Percentiles rank a stretch among this genome's conserved stretches.
These are phyloP conservation scores for Pleurotus platypus DNA, from an alignment of 768 basidiomycete species.

Conservation along the genomic window DNA sequence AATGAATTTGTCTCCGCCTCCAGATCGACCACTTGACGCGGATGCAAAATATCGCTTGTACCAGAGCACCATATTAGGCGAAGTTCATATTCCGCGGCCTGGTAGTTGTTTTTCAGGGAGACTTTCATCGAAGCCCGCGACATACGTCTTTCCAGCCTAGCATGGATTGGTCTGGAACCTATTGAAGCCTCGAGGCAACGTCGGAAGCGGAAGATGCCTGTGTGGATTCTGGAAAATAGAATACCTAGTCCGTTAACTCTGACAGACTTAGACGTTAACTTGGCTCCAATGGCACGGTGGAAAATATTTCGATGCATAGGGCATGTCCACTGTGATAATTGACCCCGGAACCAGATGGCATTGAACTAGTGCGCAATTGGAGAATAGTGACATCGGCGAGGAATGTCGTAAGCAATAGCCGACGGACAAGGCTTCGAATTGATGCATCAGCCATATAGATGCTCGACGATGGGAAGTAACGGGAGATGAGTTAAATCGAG, in stretches of 20 bases:
- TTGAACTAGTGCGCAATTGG: no score
- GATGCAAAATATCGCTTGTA: neutral
- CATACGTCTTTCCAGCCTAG: constrained; percentile 1
- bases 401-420: no score
- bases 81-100: neutral
- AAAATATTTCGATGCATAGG: no score
- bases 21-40: neutral
- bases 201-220: neutral
- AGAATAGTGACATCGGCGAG: no score
- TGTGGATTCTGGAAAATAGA: neutral
- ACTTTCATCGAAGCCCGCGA: neutral
- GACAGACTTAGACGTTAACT: neutral
- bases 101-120: neutral
- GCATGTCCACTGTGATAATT: no score
- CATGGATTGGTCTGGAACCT: neutral
- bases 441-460: no score
- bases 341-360: no score
- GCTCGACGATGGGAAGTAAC: no score
- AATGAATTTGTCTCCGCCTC: neutral
- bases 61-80: neutral
- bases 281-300: neutral
- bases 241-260: neutral
- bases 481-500: no score
- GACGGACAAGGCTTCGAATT: no score
- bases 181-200: constrained; percentile 5